Conservation (phyloP, 2,329 filamentous ascomycete species). For the Macrophomina phaseolina region DNA sequence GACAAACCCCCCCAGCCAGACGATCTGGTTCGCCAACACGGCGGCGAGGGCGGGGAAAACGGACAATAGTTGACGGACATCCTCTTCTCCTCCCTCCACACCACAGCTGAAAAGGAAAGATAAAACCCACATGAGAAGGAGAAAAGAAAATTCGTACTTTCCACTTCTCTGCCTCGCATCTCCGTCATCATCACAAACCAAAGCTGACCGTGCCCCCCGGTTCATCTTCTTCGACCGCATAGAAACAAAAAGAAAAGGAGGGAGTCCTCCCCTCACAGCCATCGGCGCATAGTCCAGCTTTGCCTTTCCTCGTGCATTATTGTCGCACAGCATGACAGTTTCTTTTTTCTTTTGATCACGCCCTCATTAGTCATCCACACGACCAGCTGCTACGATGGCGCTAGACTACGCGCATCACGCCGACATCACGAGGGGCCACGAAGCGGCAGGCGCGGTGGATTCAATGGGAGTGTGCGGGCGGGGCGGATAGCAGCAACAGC, state of each 20-base stretch:
- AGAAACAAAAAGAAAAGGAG: too few species aligned
- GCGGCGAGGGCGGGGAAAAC: not conserved
- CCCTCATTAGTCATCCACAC: not conserved
- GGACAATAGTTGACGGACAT: not conserved
- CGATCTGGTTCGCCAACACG: too few species aligned
- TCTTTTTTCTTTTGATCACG: not conserved
- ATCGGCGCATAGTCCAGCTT: too few species aligned
- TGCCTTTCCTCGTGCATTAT: not conserved
- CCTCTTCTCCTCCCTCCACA: not conserved
- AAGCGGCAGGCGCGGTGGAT: not conserved
- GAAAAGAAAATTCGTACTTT: too few species aligned
- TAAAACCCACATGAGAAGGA: too few species aligned
- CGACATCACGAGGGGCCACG: not conserved
- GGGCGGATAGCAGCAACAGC: not conserved
- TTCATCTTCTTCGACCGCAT: too few species aligned
- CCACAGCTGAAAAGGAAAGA: not conserved
- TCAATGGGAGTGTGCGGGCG: too few species aligned
- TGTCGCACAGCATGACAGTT: constrained; percentile 1
- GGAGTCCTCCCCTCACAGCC: too few species aligned
- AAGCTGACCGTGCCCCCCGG: not conserved
- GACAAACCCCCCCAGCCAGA: too few species aligned
- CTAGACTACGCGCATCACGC: too few species aligned
- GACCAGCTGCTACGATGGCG: too few species aligned
- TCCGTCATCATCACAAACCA: not conserved
- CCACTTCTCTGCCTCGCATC: too few species aligned